Percentiles rank a stretch among this genome's conserved stretches.
Evolutionary conservation across 371 early-diverging fungal species (phyloP).

Genomic region (Saksenaea vasiformis): DNA sequence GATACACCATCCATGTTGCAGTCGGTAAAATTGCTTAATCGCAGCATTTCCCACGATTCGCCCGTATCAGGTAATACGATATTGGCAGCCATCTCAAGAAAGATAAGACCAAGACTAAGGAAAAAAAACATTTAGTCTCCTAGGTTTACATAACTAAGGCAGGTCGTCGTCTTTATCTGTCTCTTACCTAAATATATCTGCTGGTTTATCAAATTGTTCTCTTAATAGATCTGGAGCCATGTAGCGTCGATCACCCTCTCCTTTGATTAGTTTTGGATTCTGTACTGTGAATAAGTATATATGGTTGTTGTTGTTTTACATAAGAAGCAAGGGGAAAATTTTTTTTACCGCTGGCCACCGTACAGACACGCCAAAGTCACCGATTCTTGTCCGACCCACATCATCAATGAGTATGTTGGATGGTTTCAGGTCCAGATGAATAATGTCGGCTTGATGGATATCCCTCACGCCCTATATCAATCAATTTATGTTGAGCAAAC

Average conservation of each 20-base stretch:
- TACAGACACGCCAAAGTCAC: slow-evolving; percentile 88
- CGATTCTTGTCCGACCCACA: slow-evolving; percentile 72
- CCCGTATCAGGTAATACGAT: slow-evolving; percentile 86
- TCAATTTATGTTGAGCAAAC: too few species aligned
- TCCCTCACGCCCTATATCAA: slow-evolving; percentile 63
- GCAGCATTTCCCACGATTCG: slow-evolving; percentile 80
- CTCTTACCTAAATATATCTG: slow-evolving; percentile 86
- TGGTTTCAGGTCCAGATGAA: slow-evolving; percentile 91
- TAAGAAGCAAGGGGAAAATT: neutral
- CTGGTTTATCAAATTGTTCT: slow-evolving; percentile 75
- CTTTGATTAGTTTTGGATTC: slow-evolving; percentile 39
- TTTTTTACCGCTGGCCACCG: slow-evolving; percentile 57
- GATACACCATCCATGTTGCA: slow-evolving; percentile 17
- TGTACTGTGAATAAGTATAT: neutral
- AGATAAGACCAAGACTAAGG: slow-evolving; percentile 84
- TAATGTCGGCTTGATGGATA: slow-evolving; percentile 71
- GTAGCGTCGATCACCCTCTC: slow-evolving; percentile 96
- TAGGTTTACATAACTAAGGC: too few species aligned
- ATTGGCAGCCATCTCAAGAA: slow-evolving; percentile 85
- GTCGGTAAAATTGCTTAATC: slow-evolving; percentile 73
- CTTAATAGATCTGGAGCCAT: slow-evolving; percentile 92
- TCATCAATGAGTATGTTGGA: slow-evolving; percentile 79
- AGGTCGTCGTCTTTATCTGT: neutral
- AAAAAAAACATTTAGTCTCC: neutral
- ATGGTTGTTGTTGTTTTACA: neutral